Evolutionary conservation across 164 flowering plant species (phyloP), one percentile per base, ranked within the genome.

Genomic region (Vitis rotundifolia): DNA sequence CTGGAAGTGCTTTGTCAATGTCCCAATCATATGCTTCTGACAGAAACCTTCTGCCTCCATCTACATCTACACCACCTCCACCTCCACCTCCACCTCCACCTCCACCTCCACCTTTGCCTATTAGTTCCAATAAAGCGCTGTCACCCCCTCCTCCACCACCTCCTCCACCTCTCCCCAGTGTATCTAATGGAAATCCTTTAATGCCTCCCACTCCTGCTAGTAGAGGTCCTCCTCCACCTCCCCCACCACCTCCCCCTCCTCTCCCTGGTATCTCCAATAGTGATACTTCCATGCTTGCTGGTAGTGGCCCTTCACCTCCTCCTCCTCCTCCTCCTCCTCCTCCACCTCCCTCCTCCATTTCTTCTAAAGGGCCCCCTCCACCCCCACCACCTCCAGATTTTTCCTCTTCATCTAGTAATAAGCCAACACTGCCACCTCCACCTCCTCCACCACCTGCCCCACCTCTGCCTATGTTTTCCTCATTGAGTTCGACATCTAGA

Each of bases 181-280:
- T 22, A 59, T 14, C 74, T 15, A 26, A 12, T 44, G 13, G 16
- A 37, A 61, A 49, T 50, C 58, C 68, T 37, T 10, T 7, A 53
- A 50, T 48, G 2, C 64, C 72, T 11, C 67, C 76, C 11, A 54
- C 68, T 4, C 73, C 79, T 8, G 9, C 68, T 16, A 66, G 4
- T 31, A 53, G 22, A 44, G 69, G 47, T 28, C 62, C 71, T 61
- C 44, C 75, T 18, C 48, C 63, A 9, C 28, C 58, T 22, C 80
- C 72, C 26, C 69, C 82, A 11, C 70, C 82, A 1, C 78, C 80
- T 9, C 82, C 82, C 6, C 83, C 78, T 7, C 74, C 75, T 0
- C 74, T 61, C 55, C 61, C 72, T 67, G 7, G 11, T 54, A 18
- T 63, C 48, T 29, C 71, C 14, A 56, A 55, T 31, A 57, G 18